Evolutionary conservation across 2,329 filamentous ascomycete genomes (phyloP).

Genomic region (Aspergillus fijiensis): DNA sequence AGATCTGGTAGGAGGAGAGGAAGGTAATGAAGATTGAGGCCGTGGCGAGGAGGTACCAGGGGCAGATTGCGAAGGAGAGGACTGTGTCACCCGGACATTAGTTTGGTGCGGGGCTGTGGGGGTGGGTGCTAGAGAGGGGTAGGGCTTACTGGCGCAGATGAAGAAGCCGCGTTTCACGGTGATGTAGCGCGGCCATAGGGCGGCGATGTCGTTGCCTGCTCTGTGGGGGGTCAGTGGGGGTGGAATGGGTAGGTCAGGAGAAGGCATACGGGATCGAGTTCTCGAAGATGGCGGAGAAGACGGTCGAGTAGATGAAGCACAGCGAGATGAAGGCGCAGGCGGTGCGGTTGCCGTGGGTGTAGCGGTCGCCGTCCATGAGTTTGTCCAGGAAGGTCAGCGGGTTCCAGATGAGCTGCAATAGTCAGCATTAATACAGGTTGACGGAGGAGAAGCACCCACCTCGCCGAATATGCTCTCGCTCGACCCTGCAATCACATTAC

Average conservation of each 20-base stretch:
- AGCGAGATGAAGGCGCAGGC: conserved; percentile 45
- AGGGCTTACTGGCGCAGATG: conserved; percentile 29
- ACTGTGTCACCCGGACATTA: conserved; percentile 8
- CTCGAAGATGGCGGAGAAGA: conserved; percentile 49
- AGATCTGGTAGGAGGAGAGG: conserved; percentile 43
- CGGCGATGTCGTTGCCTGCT: conserved; percentile 42
- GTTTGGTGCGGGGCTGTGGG: not conserved
- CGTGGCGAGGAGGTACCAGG: conserved; percentile 39
- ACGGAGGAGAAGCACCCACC: conserved; percentile 3
- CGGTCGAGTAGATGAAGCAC: conserved; percentile 44
- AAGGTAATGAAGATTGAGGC: conserved; percentile 43
- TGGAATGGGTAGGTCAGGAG: too few relatives aligned
- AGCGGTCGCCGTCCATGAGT: conserved; percentile 35
- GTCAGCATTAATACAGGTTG: not conserved
- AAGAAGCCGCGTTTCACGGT: conserved; percentile 42
- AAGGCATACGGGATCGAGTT: conserved; percentile 37
- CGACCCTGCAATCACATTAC: conserved; percentile 40
- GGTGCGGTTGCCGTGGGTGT: conserved; percentile 37
- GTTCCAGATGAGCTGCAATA: conserved; percentile 34
- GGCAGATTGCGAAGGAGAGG: conserved; percentile 37
- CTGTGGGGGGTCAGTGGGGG: not conserved
- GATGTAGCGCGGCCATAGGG: conserved; percentile 43
- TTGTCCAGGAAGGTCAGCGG: conserved; percentile 38
- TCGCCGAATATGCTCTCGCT: conserved; percentile 33
- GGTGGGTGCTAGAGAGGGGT: not conserved